A percentile compares a stretch with the other conserved stretches of the same genome.
These are phyloP conservation scores for Paramecium caudatum DNA, from an alignment of 73 alveolate genomes.

Conservation along the genomic window DNA sequence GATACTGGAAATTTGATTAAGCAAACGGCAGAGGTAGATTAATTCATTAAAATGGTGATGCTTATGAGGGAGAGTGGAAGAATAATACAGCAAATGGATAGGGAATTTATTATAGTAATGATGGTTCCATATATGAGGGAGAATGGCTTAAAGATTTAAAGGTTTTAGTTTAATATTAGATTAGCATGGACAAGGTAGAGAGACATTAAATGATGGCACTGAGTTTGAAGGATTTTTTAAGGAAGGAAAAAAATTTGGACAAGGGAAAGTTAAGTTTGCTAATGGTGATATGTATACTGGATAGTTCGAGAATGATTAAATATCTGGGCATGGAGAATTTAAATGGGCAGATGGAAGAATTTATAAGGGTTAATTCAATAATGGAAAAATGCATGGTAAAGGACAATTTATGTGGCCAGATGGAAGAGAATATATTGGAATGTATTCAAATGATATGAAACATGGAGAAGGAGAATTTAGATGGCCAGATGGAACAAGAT, in stretches of 20 bases:
- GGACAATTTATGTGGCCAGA: constrained; percentile 71
- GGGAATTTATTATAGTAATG: constrained; percentile 47
- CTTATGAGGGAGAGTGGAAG: constrained; percentile 78
- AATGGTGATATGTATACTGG: constrained; percentile 78
- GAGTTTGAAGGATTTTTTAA: neutral
- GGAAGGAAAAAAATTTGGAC: constrained; percentile 70
- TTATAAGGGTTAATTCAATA: constrained; percentile 51
- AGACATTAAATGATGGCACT: neutral
- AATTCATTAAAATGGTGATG: constrained; percentile 77
- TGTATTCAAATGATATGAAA: constrained; percentile 43
- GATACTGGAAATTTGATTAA: constrained; percentile 74
- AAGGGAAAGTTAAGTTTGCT: constrained; percentile 71
- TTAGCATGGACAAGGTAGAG: constrained; percentile 6
- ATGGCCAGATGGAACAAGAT: constrained; percentile 78
- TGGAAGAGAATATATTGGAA: constrained; percentile 63
- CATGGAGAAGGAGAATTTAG: constrained; percentile 79
- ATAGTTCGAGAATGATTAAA: constrained; percentile 54
- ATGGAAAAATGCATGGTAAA: constrained; percentile 68
- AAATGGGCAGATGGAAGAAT: constrained; percentile 43
- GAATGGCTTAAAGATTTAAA: constrained; percentile 47
- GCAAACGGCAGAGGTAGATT: constrained; percentile 80
- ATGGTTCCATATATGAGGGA: constrained; percentile 56
- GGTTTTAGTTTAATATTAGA: neutral
- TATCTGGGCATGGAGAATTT: constrained; percentile 23
- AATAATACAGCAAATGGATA: constrained; percentile 80